Evolutionary conservation across 164 flowering plant species (phyloP).

Genomic region (Kalanchoe fedtschenkoi): DNA sequence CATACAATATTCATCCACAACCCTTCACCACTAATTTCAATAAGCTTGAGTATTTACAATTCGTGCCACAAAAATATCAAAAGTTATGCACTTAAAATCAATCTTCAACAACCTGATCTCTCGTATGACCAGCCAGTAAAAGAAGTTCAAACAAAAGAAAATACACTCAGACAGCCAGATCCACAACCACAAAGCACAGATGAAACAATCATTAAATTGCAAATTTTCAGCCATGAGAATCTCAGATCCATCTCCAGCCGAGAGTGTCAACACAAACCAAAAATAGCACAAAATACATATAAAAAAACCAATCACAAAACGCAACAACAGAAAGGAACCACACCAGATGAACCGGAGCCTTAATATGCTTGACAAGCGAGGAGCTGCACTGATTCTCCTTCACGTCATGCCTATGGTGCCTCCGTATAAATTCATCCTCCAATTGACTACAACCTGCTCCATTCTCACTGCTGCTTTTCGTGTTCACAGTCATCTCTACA

Average conservation of each 20-base stretch:
- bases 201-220: neutral
- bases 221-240: neutral
- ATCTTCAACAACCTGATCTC: too few species aligned
- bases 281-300: neutral
- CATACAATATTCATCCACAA: neutral
- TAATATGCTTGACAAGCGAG: constrained; percentile 12
- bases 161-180: neutral
- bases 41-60: too few species aligned
- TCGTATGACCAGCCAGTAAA: neutral
- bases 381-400: constrained; percentile 15
- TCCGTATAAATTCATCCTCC: constrained; percentile 11
- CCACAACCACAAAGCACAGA: neutral
- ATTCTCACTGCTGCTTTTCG: neutral
- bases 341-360: constrained; percentile 15
- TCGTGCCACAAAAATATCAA: too few species aligned
- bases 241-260: neutral
- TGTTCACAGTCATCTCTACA: neutral
- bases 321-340: neutral
- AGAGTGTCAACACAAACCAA: too few species aligned
- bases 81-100: too few species aligned
- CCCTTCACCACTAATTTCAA: too few species aligned
- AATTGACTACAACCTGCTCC: constrained; percentile 4
- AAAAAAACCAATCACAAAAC: neutral
- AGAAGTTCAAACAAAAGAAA: too few species aligned
- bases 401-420: constrained; percentile 12